Evolutionary conservation across 176 grass and related monocot genomes (phyloP), one percentile per base, ranked within the genome.

Genomic region (Otatea glauca): DNA sequence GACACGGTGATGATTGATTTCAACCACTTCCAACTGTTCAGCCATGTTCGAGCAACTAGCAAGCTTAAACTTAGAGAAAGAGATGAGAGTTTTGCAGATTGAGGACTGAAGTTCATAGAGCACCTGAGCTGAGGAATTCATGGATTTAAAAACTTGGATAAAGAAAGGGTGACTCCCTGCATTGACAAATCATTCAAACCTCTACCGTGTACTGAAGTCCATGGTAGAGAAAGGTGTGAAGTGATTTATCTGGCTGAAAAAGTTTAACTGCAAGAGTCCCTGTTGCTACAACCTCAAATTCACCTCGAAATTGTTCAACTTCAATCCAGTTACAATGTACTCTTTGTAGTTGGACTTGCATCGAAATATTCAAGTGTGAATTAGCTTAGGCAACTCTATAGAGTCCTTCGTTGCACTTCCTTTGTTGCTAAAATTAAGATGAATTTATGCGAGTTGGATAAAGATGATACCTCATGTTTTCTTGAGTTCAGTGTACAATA

Each of bases 51-150:
- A 34, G 34, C 3, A 34, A 3, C 34, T 34, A 34, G 34, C 34
- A 34, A 34, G 34, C 34, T 34, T 34, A 34, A 34, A 34, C 34
- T 34, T 34, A 1, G 34, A 34, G 34, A 34, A 34, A 1, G 3
- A 34, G 34, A 34, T 34, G 34, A 34, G 34, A 34, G 34, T 34
- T 34, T 34, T 34, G 34, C 34, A 34, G 34, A 34, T 34, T 34
- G 3, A 34, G 34, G 34, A 34, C 34, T 34, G 34, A 34, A 80
- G 12, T 67, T 80, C 50, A 38, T 23, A 80, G 29, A 32, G 41
- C 47, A 80, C 18, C 77, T 68, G 3, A 80, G 77, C 77, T 67
- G 77, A 29, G 5, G 60, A 78, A 7, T 66, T 66, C 18, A 50
- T 79, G 58, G 60, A 37, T 34, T 65, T 62, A 42, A n/a, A 20